phyloP scores from a whole-genome alignment of 176 grass and related monocot genomes.

The Ensete ventricosum region DNA sequence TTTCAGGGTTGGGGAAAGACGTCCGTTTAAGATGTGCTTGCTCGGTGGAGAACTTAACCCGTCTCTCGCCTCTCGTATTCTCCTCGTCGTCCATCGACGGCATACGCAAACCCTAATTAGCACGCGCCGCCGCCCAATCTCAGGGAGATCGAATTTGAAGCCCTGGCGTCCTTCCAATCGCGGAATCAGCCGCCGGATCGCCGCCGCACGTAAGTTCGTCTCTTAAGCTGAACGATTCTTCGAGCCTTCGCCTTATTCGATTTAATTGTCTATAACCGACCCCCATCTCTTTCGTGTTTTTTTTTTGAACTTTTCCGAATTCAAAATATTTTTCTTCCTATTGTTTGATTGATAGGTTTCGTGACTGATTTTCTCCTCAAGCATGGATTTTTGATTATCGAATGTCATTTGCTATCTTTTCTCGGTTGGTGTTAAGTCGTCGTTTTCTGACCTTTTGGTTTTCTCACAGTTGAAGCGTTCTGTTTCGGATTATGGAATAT shows the following conservation, averaged over 20 bases:
- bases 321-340: background rate
- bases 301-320: background rate
- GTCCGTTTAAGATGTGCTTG: background rate
- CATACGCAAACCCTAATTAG: constrained; percentile 18
- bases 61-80: background rate
- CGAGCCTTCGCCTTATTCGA: background rate
- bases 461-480: background rate
- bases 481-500: background rate
- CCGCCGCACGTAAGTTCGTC: background rate
- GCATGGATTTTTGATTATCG: background rate
- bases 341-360: background rate
- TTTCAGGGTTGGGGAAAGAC: background rate
- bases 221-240: background rate
- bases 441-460: background rate
- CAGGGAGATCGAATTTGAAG: constrained; percentile 6
- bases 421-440: background rate
- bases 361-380: background rate
- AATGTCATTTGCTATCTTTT: background rate
- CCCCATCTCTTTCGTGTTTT: background rate
- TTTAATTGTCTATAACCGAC: background rate
- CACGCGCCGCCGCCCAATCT: background rate
- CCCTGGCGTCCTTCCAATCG: background rate
- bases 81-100: constrained; percentile 12
- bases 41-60: constrained; percentile 3
- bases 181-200: background rate